Evolutionary conservation across 257 asterid species (phyloP).

Genomic region (Solanum rostratum): DNA sequence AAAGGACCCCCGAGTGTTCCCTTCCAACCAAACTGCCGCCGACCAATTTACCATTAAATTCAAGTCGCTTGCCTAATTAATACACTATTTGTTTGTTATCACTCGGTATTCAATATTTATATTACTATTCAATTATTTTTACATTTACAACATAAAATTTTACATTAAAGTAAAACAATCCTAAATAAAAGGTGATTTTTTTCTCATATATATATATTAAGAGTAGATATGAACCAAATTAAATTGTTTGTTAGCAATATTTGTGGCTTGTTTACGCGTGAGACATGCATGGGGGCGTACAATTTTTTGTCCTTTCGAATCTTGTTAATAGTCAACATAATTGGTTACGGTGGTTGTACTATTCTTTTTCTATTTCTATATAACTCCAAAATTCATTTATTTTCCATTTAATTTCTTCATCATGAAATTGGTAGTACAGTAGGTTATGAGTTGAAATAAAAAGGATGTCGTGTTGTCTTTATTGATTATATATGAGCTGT

Average conservation of each 20-base stretch:
- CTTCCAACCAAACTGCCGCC: conserved; percentile 20
- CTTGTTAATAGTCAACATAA: conserved; percentile 11
- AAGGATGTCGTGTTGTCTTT: background rate
- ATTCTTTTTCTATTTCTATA: background rate
- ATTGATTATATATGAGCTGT: background rate
- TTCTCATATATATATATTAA: background rate
- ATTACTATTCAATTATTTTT: rapidly evolving
- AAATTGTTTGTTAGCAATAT: background rate
- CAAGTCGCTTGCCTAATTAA: background rate
- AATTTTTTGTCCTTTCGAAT: background rate
- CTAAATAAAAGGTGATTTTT: background rate
- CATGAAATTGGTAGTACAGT: background rate
- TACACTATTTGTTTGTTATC: background rate
- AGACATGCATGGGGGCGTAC: background rate
- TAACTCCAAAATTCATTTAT: background rate
- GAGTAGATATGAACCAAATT: background rate
- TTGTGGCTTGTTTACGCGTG: conserved; percentile 5
- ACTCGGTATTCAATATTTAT: rapidly evolving
- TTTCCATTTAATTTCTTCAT: background rate
- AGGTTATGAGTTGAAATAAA: background rate
- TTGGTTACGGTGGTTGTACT: conserved; percentile 16
- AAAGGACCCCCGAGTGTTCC: conserved; percentile 15
- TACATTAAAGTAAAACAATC: rapidly evolving
- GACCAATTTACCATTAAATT: background rate
- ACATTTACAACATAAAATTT: rapidly evolving